These are phyloP conservation scores for Boletus fagicola DNA, from an alignment of 768 basidiomycete genomes.

Conservation along the genomic window DNA sequence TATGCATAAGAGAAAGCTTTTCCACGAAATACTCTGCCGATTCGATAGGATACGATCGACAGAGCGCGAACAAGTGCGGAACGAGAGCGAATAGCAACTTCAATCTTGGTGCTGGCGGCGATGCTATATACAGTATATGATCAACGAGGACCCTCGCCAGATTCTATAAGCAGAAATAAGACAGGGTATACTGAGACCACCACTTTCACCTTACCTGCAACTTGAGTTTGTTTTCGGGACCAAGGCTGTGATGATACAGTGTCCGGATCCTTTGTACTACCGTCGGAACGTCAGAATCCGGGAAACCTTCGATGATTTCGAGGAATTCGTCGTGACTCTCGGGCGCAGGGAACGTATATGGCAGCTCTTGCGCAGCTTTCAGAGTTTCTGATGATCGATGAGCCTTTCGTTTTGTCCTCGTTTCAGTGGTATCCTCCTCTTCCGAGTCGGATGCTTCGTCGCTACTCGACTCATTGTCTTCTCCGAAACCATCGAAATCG, in stretches of 20 bases:
- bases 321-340: constrained; percentile 84
- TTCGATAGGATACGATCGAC: constrained; percentile 76
- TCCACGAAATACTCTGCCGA: constrained; percentile 75
- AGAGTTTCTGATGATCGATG: constrained; percentile 32
- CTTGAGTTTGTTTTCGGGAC: constrained; percentile 87
- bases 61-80: constrained; percentile 76
- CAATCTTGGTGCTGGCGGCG: constrained; percentile 60
- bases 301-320: constrained; percentile 69
- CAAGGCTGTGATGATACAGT: constrained; percentile 90
- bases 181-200: not conserved
- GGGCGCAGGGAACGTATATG: constrained; percentile 92
- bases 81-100: constrained; percentile 61
- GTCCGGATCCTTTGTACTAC: constrained; percentile 90
- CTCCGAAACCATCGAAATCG: constrained; percentile 33
- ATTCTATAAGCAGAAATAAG: constrained; percentile 42
- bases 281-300: constrained; percentile 68
- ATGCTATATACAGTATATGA: constrained; percentile 75
- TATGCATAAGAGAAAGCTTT: constrained; percentile 89
- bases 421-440: constrained; percentile 42
- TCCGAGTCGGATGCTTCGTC: constrained; percentile 37
- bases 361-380: constrained; percentile 59
- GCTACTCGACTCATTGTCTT: constrained; percentile 36
- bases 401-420: constrained; percentile 35
- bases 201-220: constrained; percentile 63
- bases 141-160: constrained; percentile 81